Conservation (phyloP, 2,329 filamentous ascomycete species). For the Calonectria crousiana region DNA sequence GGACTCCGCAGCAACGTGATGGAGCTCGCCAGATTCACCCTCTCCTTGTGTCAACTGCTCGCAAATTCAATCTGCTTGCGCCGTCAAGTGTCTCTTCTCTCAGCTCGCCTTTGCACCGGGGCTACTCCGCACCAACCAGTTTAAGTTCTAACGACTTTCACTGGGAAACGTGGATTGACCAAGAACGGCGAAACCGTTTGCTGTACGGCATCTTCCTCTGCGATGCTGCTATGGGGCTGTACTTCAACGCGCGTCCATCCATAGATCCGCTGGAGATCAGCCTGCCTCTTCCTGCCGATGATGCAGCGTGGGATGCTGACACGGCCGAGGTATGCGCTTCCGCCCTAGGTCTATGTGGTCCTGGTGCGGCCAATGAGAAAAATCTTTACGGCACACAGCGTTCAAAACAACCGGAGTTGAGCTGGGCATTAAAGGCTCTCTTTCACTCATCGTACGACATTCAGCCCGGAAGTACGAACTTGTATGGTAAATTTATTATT, state of each 20-base stretch:
- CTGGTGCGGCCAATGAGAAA: constrained; percentile 62
- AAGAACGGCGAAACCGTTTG: constrained; percentile 75
- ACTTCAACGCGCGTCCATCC: constrained; percentile 75
- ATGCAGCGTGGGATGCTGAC: constrained; percentile 79
- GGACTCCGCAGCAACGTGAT: constrained; percentile 73
- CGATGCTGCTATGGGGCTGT: constrained; percentile 75
- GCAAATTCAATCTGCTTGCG: constrained; percentile 67
- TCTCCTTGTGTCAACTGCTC: constrained; percentile 67
- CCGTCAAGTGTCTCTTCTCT: constrained; percentile 62
- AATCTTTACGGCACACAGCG: constrained; percentile 74
- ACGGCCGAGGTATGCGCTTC: constrained; percentile 70
- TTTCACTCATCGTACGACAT: constrained; percentile 70
- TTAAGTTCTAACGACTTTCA: constrained; percentile 68
- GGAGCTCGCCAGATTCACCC: constrained; percentile 71
- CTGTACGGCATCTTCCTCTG: constrained; percentile 75
- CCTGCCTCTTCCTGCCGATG: constrained; percentile 78
- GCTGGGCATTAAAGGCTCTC: constrained; percentile 71
- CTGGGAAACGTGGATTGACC: constrained; percentile 77
- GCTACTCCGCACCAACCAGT: constrained; percentile 59
- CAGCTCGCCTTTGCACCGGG: constrained; percentile 72
- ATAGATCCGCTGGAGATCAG: constrained; percentile 74
- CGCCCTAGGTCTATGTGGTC: constrained; percentile 73
- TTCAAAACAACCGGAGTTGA: constrained; percentile 73
- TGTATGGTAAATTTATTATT: constrained; percentile 80
- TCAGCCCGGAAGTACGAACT: constrained; percentile 74